phyloP scores from a whole-genome alignment of 306 rosid genomes.

The Vigna unguiculata region DNA sequence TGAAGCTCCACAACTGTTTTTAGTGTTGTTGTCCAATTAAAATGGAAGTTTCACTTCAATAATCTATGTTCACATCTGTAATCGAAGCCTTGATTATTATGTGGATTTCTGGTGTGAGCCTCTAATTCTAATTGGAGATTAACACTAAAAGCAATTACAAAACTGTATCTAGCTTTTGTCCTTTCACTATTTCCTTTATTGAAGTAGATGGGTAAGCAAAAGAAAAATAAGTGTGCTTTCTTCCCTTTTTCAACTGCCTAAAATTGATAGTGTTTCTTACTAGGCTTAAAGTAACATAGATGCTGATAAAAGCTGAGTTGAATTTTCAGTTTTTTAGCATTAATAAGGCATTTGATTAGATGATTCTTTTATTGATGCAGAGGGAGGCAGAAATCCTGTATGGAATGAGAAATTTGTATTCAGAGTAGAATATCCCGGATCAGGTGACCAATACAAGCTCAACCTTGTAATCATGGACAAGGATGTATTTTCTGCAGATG shows the following conservation, averaged over 20 bases:
- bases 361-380: constrained; percentile 54
- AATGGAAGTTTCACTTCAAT: neutral
- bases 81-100: neutral
- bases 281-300: neutral
- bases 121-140: neutral
- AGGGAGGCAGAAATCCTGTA: constrained; percentile 62
- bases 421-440: constrained; percentile 82
- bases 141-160: neutral
- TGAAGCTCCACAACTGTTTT: neutral
- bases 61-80: neutral
- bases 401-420: constrained; percentile 87
- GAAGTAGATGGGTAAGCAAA: neutral
- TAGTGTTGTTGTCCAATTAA: neutral
- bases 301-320: constrained; percentile 13
- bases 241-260: neutral
- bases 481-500: constrained; percentile 82
- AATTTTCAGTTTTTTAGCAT: neutral
- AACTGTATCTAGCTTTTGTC: neutral
- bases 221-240: constrained; percentile 7
- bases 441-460: constrained; percentile 71
- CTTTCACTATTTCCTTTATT: neutral
- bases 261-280: neutral
- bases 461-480: constrained; percentile 74
- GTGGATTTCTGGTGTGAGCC: neutral
- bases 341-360: neutral